Evolutionary conservation across 345 rosid genomes (phyloP), one percentile per base, ranked within the genome.

Genomic region (Boechera divaricarpa): DNA sequence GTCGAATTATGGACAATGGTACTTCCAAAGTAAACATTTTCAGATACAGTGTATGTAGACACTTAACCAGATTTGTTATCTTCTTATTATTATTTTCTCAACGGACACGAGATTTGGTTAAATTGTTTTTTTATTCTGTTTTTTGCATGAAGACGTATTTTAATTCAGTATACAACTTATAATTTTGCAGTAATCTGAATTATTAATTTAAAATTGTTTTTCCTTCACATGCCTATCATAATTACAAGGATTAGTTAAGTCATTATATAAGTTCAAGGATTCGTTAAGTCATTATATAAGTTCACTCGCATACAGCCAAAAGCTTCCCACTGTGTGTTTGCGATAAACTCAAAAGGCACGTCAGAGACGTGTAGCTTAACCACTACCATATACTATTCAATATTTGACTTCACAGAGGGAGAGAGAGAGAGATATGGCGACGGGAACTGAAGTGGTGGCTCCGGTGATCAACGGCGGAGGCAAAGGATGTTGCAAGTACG

Each of bases 401-500:
- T 29, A 52, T 31, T 15, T 53, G 12, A 63, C 55, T 5, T 32
- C 18, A 62, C 36, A 44, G 15, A 70, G 44, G 10, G 44, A 39
- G 12, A 39, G 44, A 49, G 38, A 29, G 16, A 73, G 42, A 57
- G 7, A 74, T 1, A 74, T 72, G 77, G 57, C 47, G 42, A 73
- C 73, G 9, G 82, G 38, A 67, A 63, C 78, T 13, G 52, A 79
- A 55, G 82, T 73, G 1, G 52, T 49, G 18, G 35, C 49, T 69
- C 32, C 39, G 31, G 58, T 51, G 24, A 61, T 6, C 55, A 62
- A 80, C 26, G 79, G 60, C 2, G 56, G 35, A 60, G 81, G 45
- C n/a, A n/a, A 12, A 28, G 85, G 67, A 7, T 90, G 90, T 85
- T 94, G 93, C 83, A 77, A 84, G 76, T 74, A 62, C 12, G 97